Evolutionary conservation across 306 rosid species (phyloP).

Genomic region (Quercus variabilis): DNA sequence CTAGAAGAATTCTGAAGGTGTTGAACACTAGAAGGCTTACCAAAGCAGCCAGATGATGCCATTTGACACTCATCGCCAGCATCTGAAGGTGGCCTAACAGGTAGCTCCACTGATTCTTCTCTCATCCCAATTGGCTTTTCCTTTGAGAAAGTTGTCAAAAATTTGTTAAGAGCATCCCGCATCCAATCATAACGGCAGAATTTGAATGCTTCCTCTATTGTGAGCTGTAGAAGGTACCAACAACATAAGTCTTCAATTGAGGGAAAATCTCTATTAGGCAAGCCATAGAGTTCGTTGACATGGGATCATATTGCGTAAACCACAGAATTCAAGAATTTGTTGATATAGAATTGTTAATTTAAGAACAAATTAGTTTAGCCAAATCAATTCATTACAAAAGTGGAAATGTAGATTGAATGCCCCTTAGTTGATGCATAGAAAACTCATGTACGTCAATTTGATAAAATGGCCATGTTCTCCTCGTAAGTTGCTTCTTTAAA

Average conservation of each 20-base stretch:
- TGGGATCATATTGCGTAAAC: not conserved
- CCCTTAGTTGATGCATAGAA: too few relatives aligned
- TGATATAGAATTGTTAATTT: not conserved
- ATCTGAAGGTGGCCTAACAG: conserved; percentile 11
- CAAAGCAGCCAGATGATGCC: conserved; percentile 14
- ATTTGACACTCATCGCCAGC: conserved; percentile 16
- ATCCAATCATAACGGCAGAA: conserved; percentile 38
- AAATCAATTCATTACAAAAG: not conserved
- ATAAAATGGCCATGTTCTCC: too few relatives aligned
- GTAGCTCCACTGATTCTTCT: conserved; percentile 5
- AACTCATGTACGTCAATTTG: too few relatives aligned
- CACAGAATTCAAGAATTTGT: not conserved
- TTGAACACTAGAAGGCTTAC: conserved; percentile 9
- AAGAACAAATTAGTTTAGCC: not conserved
- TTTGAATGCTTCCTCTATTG: conserved; percentile 27
- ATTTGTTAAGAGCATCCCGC: conserved; percentile 28
- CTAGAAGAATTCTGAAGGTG: conserved; percentile 4
- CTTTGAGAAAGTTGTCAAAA: conserved; percentile 7
- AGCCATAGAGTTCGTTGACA: not conserved
- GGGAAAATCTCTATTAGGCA: not conserved
- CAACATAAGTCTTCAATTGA: not conserved
- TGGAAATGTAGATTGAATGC: not conserved
- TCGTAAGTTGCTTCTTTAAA: too few relatives aligned
- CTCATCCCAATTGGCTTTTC: not conserved
- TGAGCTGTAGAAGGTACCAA: conserved; percentile 13